Conservation (phyloP, 2,329 filamentous ascomycete genomes). For the Trichoderma polysporum region DNA sequence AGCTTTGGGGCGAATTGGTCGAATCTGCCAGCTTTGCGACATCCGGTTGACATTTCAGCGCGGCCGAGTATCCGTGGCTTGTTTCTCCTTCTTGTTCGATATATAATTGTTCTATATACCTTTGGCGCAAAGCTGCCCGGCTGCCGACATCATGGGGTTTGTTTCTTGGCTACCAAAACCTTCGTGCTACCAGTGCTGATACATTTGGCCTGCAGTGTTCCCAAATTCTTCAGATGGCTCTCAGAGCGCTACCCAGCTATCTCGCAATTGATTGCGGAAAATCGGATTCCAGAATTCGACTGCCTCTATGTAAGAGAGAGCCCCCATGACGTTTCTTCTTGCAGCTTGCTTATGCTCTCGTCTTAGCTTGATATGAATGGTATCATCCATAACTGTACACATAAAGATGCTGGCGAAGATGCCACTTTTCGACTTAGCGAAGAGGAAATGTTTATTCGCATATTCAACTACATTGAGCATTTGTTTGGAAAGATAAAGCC, state of each 20-base stretch:
- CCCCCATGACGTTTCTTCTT: neutral
- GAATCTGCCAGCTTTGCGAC: constrained; percentile 1
- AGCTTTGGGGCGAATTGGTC: neutral
- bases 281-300: constrained; percentile 98
- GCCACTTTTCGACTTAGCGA: constrained; percentile 90
- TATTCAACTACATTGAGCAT: constrained; percentile 99
- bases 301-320: constrained; percentile 73
- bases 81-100: neutral
- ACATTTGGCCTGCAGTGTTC: constrained; percentile 49
- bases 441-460: constrained; percentile 99
- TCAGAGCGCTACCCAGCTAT: constrained; percentile 98
- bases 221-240: constrained; percentile 98
- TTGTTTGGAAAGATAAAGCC: constrained; percentile 98
- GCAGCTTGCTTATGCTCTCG: neutral
- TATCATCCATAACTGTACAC: constrained; percentile 99
- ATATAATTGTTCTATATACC: neutral
- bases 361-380: constrained; percentile 90
- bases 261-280: constrained; percentile 97
- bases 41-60: neutral
- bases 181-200: constrained; percentile 22
- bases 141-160: constrained; percentile 33
- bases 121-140: neutral
- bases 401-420: constrained; percentile 86
- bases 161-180: constrained; percentile 11
- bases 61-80: neutral